Evolutionary conservation across 257 asterid genomes (phyloP).

Genomic region (Penstemon eatonii): DNA sequence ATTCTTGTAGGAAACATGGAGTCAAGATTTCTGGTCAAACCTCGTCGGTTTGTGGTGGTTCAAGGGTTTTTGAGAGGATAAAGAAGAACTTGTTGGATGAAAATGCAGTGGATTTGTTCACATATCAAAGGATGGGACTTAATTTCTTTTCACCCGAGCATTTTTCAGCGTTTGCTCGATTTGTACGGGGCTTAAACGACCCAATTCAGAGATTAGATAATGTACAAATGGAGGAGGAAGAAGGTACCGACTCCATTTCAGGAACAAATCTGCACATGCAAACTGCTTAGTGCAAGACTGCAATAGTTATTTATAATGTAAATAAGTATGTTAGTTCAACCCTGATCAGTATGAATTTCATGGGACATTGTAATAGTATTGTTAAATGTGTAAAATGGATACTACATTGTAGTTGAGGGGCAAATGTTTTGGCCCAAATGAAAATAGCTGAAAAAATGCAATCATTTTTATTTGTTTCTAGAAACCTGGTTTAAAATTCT

Average conservation of each 20-base stretch:
- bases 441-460: too few species aligned
- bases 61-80: conserved; percentile 53
- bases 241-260: conserved; percentile 27
- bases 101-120: conserved; percentile 48
- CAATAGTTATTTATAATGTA: conserved; percentile 22
- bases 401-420: conserved; percentile 6
- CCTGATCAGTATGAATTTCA: not conserved
- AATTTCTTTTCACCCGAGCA: conserved; percentile 83
- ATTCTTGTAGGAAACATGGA: conserved; percentile 49
- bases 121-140: conserved; percentile 90
- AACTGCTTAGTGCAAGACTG: conserved; percentile 36
- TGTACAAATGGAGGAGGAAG: conserved; percentile 35
- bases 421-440: too few species aligned
- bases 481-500: too few species aligned
- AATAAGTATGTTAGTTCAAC: conserved; percentile 28
- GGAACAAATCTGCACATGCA: conserved; percentile 52
- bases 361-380: conserved; percentile 12
- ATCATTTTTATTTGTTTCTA: too few species aligned
- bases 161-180: conserved; percentile 55
- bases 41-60: conserved; percentile 35
- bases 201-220: conserved; percentile 46
- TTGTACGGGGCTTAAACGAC: conserved; percentile 49
- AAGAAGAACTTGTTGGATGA: conserved; percentile 45
- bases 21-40: conserved; percentile 56
- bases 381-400: conserved; percentile 19